A percentile compares a stretch with the other conserved stretches of the same genome.
phyloP scores from a whole-genome alignment of 148 eudicot genomes.

The Limonium bicolor region DNA sequence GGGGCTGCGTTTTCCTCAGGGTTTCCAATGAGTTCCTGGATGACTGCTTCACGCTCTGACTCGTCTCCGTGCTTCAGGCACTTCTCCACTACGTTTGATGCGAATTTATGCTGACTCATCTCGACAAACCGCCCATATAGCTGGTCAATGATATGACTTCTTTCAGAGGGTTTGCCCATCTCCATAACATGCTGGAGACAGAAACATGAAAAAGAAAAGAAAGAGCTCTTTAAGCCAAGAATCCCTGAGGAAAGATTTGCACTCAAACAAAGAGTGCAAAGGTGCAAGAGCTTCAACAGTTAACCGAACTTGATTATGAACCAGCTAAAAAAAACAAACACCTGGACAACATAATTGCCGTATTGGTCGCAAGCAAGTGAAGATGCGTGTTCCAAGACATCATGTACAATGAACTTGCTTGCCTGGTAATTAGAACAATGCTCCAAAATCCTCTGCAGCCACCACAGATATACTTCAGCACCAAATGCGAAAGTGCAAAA shows the following conservation, averaged over 20 bases:
- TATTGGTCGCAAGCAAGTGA: constrained; percentile 72
- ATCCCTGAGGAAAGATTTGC: neutral
- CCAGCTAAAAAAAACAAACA: constrained; percentile 4
- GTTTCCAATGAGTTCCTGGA: constrained; percentile 48
- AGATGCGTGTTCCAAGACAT: constrained; percentile 59
- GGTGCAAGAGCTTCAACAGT: neutral
- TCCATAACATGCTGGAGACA: constrained; percentile 64
- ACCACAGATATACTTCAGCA: too few species aligned
- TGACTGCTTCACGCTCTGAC: constrained; percentile 33
- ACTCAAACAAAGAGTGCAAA: neutral
- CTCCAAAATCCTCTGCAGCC: constrained; percentile 70
- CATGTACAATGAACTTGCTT: constrained; percentile 47
- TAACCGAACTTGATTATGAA: neutral
- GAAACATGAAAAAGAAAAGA: too few species aligned
- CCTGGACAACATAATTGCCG: constrained; percentile 90
- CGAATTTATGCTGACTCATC: constrained; percentile 83
- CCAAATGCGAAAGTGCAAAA: neutral
- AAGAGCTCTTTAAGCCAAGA: too few species aligned
- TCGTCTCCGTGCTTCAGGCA: constrained; percentile 49
- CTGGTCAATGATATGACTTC: constrained; percentile 59
- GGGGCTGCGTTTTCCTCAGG: constrained; percentile 36
- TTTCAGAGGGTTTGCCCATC: constrained; percentile 60
- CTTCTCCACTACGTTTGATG: constrained; percentile 87
- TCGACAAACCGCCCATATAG: constrained; percentile 43
- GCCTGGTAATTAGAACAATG: constrained; percentile 51